Base-by-base conservation (phyloP, 2,329 filamentous ascomycete genomes). In the Aschersonia sp. region DNA sequence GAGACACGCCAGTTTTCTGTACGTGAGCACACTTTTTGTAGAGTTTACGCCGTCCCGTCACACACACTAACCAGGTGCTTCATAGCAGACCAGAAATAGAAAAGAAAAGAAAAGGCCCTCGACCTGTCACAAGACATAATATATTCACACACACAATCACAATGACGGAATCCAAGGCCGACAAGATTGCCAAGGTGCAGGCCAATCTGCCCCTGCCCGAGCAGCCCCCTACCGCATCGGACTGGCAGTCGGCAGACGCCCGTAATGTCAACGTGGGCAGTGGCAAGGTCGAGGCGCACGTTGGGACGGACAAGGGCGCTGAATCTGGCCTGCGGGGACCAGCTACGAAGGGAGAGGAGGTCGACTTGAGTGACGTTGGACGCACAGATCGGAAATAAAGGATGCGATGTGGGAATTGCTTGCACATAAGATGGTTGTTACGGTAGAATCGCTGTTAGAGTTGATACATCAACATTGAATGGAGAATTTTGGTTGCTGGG, bases 131-230 rank as follows among this genome's bases (percentile, higher is more conserved):
- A 37, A 8, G 5, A 9, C 35, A 3, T 5, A 8, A 8, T 37
- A 37, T 12, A 9, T 37, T 9, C 35, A 12, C 35, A 12, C 8
- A 12, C 35, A 37, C 8, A 8, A 5, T 9, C 35, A 37, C 35
- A 37, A 45, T 72, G 69, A 51, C 66, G 54, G 58, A 69, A 48
- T 70, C 68, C 66, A 86, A 85, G 64, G 61, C 69, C 53, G 69
- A 82, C 48, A 69, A 83, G 63, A 83, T 89, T 59, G 76, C 81
- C 46, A 66, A 84, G 63, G 73, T 73, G 58, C 73, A 82, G 66
- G 67, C 79, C 62, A 87, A 87, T 66, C 79, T 94, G 32, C 84
- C 84, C 46, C 77, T 89, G 45, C 87, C 86, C 14, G 84, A 90
- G 2, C 73, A 89, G 54, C 86, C 86, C 29, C 84, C 84, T 1